Evolutionary conservation across 176 grass and related monocot species (phyloP), one percentile per base, ranked within the genome.

Genomic region (Bonia amplexicaulis): DNA sequence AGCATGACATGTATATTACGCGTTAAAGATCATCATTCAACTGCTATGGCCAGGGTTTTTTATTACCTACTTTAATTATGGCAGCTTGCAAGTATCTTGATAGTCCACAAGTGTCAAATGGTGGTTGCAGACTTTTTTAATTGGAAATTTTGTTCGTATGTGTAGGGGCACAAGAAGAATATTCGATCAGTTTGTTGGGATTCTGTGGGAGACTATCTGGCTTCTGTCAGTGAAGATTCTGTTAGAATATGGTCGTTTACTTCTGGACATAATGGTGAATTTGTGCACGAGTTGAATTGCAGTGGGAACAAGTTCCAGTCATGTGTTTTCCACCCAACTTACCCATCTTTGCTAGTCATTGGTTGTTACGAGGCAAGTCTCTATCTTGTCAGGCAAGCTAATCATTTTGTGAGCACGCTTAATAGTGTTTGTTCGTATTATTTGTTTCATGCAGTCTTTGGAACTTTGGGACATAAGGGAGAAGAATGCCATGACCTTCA

Each of bases 391-490:
- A 29, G 44, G 45, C 52, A 47, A 27, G 17, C 76, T 80, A 31
- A 78, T 76, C 7, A 65, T 73, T 88, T 14, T 2, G 20, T 75
- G 57, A 78, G 14, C 44, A 55, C 31, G n/a, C 59, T 11, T 66
- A 23, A 31, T 64, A 71, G 42, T 63, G 27, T 69, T 14, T 75
- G 7, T 49, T 69, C 7, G 5, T 60, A 59, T 80, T 52, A 59
- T 85, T 65, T 77, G 22, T 75, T 33, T 69, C 15, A 12, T 93
- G 92, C 87, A 98, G 96, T 95, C 96, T 19, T 86, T 98, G 73
- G 93, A 98, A 74, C 96, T 98, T 73, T 98, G 96, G 96, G 93
- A 98, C 83, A 90, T 93, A 71, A 80, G 87, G 72, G 93, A 93
- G 72, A 93, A 90, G 77, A 95, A 90, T 76, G 77, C 91, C 9